A percentile compares a stretch with the other conserved stretches of the same genome.
phyloP scores from a whole-genome alignment of 768 basidiomycete species.

The Podaxis rugospora region DNA sequence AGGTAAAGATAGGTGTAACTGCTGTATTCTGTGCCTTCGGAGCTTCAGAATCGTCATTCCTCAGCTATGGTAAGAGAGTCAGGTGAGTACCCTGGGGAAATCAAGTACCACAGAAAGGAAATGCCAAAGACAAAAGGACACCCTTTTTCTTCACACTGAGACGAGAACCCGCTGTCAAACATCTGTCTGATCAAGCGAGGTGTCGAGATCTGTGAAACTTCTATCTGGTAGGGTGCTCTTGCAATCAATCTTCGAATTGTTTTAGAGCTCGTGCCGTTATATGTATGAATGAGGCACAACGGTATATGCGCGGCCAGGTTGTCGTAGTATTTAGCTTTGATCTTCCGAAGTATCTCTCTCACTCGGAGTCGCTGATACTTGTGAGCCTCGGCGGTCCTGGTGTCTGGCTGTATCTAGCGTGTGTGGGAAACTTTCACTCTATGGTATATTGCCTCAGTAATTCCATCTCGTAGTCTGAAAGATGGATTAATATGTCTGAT shows the following conservation, averaged over 20 bases:
- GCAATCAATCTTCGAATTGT: not conserved
- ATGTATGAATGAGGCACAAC: no score
- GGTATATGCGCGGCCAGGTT: not conserved
- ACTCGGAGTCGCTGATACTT: not conserved
- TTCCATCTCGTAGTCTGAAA: not conserved
- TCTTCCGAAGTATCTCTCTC: not conserved
- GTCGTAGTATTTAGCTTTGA: not conserved
- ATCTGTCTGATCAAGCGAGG: not conserved
- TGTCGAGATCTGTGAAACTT: not conserved
- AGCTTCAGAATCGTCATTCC: not conserved
- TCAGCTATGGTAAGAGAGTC: not conserved
- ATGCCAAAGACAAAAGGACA: not conserved
- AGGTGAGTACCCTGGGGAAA: not conserved
- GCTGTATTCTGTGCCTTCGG: not conserved
- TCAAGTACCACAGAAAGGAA: not conserved
- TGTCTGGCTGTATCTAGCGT: not conserved
- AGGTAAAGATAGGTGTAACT: not conserved
- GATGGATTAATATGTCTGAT: not conserved
- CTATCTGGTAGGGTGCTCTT: not conserved
- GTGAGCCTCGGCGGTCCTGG: not conserved
- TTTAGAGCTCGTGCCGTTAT: not conserved
- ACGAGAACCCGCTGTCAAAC: not conserved
- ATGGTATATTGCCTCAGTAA: no score
- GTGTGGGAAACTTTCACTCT: not conserved
- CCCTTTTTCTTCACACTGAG: not conserved